Base-by-base conservation (phyloP, 108 stramenopile genomes). In the Schizochytrium sp. region DNA sequence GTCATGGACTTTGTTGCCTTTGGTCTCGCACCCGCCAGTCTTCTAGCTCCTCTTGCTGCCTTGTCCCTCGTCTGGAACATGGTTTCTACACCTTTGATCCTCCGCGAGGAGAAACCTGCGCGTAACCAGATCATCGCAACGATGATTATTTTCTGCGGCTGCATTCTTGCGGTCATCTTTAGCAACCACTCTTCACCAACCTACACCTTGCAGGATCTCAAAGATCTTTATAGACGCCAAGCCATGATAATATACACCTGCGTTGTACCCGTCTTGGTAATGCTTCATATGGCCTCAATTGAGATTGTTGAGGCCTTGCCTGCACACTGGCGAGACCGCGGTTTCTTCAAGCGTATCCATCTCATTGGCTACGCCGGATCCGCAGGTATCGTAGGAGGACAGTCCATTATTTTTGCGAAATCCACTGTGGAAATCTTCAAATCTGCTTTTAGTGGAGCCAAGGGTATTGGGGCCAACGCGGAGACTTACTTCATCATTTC, bases 1-100 rank as follows among this genome's bases (percentile, higher is more conserved):
- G 88, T 91, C 3, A 72, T 91, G 12, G 93, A 93, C 89, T 93
- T 93, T 46, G 60, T 92, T 10, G 92, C 91, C 56, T 87, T 93
- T 19, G 92, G 93, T 3, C 41, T 93, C 60, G 93, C 93, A 46
- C 93, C 93, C 3, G 89, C 89, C 59, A 92, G 91, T 13, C 72
- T 93, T 47, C 57, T 93, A 50, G 92, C 89, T 13, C 92, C 92
- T 3, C 69, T 93, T 56, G 93, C 92, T 3, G 92, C 93, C 41
- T 50, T 92, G 19, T 90, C 89, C 64, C 72, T 93, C 76, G 93
- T 91, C 3, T 93, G 91, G 87, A 93, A 93, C 72, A 87, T 91
- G 42, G 47, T 89, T 4, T 41, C 64, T 0, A 47, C 72, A 42
- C 59, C 46, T 4, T 87, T 91, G 3, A 72, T 93, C 7, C 90